These are phyloP conservation scores for Mycosphaerella sp. DNA, from an alignment of 2,329 filamentous ascomycete species.

Conservation along the genomic window DNA sequence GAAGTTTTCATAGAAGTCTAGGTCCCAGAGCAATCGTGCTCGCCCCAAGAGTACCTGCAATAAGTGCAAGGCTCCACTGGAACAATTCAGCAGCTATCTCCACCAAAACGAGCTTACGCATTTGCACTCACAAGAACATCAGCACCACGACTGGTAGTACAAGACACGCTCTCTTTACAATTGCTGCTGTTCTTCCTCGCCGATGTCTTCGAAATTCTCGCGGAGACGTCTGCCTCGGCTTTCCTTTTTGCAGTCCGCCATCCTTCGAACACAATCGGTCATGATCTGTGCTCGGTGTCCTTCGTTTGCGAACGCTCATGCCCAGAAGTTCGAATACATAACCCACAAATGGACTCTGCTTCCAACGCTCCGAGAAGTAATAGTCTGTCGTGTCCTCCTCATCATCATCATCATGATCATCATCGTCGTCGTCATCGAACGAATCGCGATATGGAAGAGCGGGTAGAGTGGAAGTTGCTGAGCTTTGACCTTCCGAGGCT, in stretches of 20 bases:
- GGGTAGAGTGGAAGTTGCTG: conserved; percentile 7
- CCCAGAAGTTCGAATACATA: conserved; percentile 4
- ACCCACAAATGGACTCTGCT: conserved; percentile 3
- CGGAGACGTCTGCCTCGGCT: conserved; percentile 5
- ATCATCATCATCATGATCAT: conserved; percentile 5
- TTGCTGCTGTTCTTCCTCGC: conserved; percentile 6
- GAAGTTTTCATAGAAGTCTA: conserved; percentile 27
- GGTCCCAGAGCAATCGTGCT: conserved; percentile 35
- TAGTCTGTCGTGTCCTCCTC: conserved; percentile 7
- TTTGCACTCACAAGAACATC: conserved; percentile 18
- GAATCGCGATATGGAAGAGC: conserved; percentile 11
- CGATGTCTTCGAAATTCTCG: conserved; percentile 13
- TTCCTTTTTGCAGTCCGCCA: conserved; percentile 11
- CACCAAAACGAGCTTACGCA: not conserved
- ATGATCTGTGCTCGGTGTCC: conserved; percentile 1
- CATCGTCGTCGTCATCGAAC: conserved; percentile 11
- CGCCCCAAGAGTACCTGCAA: conserved; percentile 36
- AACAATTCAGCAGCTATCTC: conserved; percentile 5
- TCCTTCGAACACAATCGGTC: conserved; percentile 12
- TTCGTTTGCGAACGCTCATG: conserved; percentile 6
- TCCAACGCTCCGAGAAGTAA: conserved; percentile 2
- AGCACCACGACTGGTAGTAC: conserved; percentile 13
- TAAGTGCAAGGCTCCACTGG: conserved; percentile 40
- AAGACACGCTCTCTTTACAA: conserved; percentile 11
- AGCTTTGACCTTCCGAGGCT: conserved; percentile 6